These are phyloP conservation scores for Gracilaria gracilis DNA, from an alignment of 23 red algal genomes.

Conservation along the genomic window DNA sequence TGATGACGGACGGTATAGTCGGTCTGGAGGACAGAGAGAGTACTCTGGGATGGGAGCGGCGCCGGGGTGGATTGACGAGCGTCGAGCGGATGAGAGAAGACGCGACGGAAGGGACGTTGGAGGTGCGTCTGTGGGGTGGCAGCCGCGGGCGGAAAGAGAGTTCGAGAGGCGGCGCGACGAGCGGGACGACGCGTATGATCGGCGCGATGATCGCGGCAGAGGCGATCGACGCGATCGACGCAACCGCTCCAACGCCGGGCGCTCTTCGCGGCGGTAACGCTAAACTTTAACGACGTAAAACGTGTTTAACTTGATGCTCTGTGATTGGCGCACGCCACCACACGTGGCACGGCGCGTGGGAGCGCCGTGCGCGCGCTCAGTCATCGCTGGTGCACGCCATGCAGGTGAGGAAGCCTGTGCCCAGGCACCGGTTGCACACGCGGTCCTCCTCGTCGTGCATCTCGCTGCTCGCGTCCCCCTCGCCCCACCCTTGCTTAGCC, in stretches of 20 bases:
- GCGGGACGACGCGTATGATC: neutral
- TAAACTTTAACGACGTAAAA: neutral
- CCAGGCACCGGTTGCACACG: neutral
- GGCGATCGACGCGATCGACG: slow-evolving; percentile 9
- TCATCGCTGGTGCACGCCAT: slow-evolving; percentile 10
- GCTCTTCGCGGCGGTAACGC: neutral
- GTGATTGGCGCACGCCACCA: neutral
- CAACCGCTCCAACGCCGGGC: neutral
- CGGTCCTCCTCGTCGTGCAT: neutral
- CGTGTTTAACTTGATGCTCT: neutral
- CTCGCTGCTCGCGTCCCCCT: neutral
- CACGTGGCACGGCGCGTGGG: neutral
- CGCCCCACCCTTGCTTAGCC: neutral
- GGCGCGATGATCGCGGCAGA: neutral
- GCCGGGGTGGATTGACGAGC: slow-evolving; percentile 16
- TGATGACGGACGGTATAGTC: slow-evolving; percentile 11
- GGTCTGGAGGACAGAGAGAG: slow-evolving; percentile 8
- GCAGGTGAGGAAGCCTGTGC: slow-evolving; percentile 19
- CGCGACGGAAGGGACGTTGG: neutral
- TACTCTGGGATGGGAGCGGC: neutral
- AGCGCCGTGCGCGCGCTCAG: neutral
- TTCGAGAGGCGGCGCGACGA: slow-evolving; percentile 1
- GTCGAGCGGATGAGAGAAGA: neutral
- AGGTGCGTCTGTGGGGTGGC: neutral
- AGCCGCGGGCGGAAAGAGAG: neutral